Evolutionary conservation across 805 yeast genomes (phyloP).

Genomic region (Yamadazyma olivae): DNA sequence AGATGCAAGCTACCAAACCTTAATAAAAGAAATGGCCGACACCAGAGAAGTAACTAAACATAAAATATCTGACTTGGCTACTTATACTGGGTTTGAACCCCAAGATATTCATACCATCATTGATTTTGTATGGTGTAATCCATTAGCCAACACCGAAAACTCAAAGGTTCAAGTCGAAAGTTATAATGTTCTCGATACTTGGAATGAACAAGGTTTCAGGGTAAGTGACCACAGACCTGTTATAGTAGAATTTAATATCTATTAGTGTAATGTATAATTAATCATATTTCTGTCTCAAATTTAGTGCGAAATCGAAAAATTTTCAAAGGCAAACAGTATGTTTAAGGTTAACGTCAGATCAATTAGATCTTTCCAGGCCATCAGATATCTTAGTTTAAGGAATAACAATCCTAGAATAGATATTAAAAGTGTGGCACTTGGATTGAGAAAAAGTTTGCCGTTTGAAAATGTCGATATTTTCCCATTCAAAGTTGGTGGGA

Average conservation of each 20-base stretch:
- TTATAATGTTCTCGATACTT: conserved; percentile 33
- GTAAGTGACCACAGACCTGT: conserved; percentile 51
- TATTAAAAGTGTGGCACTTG: too few species aligned
- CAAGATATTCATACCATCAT: conserved; percentile 24
- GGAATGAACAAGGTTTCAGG: conserved; percentile 27
- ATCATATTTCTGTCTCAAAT: too few species aligned
- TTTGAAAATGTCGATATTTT: too few species aligned
- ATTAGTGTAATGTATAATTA: too few species aligned
- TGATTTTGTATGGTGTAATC: conserved; percentile 34
- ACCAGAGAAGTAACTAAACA: conserved; percentile 30
- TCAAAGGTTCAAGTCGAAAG: conserved; percentile 16
- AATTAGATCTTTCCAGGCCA: too few species aligned
- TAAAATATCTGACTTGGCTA: conserved; percentile 19
- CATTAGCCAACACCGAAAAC: conserved; percentile 11
- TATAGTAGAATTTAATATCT: conserved; percentile 5
- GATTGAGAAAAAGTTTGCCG: too few species aligned
- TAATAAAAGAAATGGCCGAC: conserved; percentile 19
- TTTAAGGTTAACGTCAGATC: too few species aligned
- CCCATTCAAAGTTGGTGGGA: background rate
- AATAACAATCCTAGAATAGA: too few species aligned
- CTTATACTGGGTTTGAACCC: conserved; percentile 39
- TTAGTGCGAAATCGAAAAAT: too few species aligned
- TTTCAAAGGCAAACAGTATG: too few species aligned
- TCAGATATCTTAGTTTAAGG: too few species aligned
- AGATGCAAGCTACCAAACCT: conserved; percentile 26